Evolutionary conservation across 1,284 basidiomycete genomes (phyloP).

Genomic region (Cryptococcus deneoformans): DNA sequence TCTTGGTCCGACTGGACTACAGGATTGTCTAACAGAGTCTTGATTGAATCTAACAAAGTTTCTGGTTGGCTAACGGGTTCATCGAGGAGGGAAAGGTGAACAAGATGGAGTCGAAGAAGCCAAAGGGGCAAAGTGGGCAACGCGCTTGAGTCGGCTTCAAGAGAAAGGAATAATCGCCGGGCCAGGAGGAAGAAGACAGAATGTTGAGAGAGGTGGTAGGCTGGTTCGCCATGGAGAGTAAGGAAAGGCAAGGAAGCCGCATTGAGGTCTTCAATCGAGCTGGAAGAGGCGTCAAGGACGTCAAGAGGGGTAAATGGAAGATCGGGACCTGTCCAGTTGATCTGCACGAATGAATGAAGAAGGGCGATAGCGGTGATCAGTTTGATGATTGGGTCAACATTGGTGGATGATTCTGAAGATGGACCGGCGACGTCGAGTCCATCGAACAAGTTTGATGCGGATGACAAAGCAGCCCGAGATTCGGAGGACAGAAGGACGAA

Average conservation of each 20-base stretch:
- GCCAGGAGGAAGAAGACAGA: constrained; percentile 75
- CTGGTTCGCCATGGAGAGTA: constrained; percentile 85
- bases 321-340: constrained; percentile 96
- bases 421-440: constrained; percentile 16
- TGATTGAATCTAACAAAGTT: constrained; percentile 56
- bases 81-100: constrained; percentile 84
- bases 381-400: constrained; percentile 35
- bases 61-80: constrained; percentile 68
- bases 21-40: constrained; percentile 50
- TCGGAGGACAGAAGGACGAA: constrained; percentile 32
- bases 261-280: constrained; percentile 61
- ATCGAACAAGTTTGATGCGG: constrained; percentile 21
- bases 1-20: constrained; percentile 49
- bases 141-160: constrained; percentile 47
- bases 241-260: constrained; percentile 67
- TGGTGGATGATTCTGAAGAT: constrained; percentile 1
- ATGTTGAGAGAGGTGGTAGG: constrained; percentile 80
- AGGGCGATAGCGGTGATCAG: constrained; percentile 72
- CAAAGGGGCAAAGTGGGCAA: constrained; percentile 67
- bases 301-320: constrained; percentile 57
- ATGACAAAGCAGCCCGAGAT: constrained; percentile 28
- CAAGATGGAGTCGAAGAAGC: constrained; percentile 66
- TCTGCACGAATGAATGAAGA: constrained; percentile 86
- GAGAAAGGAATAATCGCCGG: constrained; percentile 62
- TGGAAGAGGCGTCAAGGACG: constrained; percentile 26